Conservation (phyloP, 208 protist genomes). For the Wallacemonas sp. region DNA sequence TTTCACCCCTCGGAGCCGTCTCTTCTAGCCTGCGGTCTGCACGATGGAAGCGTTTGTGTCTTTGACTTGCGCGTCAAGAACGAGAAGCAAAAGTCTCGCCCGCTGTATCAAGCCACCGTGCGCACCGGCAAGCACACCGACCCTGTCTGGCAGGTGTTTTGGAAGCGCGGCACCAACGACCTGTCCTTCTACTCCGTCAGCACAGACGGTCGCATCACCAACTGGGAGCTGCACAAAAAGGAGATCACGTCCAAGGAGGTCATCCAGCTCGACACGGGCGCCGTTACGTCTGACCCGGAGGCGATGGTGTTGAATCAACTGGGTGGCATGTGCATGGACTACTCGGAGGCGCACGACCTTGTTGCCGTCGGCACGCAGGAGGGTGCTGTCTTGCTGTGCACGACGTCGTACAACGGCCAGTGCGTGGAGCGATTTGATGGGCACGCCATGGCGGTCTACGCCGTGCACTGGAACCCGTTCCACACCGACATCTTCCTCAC, state of each 20-base stretch:
- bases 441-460: slow-evolving; percentile 95
- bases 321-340: slow-evolving; percentile 96
- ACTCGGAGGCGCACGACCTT: slow-evolving; percentile 87
- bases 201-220: slow-evolving; percentile 95
- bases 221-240: slow-evolving; percentile 95
- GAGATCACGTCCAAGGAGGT: slow-evolving; percentile 94
- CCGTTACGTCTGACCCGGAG: slow-evolving; percentile 77
- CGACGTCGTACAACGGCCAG: slow-evolving; percentile 95
- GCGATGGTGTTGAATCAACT: slow-evolving; percentile 85
- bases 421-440: slow-evolving; percentile 94
- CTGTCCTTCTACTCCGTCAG: slow-evolving; percentile 96
- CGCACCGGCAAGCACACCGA: slow-evolving; percentile 97
- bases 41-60: slow-evolving; percentile 95
- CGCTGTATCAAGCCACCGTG: slow-evolving; percentile 91
- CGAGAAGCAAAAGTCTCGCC: slow-evolving; percentile 59
- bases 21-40: slow-evolving; percentile 94
- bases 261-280: slow-evolving; percentile 81
- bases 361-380: slow-evolving; percentile 97
- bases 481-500: slow-evolving; percentile 95
- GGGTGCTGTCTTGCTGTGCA: slow-evolving; percentile 94
- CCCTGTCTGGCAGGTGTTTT: slow-evolving; percentile 96
- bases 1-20: slow-evolving; percentile 92
- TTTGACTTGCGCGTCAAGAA: slow-evolving; percentile 90
- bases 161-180: slow-evolving; percentile 51
- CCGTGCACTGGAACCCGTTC: slow-evolving; percentile 95